A percentile compares a stretch with the other conserved stretches of the same genome.
Conservation (phyloP, 2,329 filamentous ascomycete species). For the Epichloe aotearoae region DNA sequence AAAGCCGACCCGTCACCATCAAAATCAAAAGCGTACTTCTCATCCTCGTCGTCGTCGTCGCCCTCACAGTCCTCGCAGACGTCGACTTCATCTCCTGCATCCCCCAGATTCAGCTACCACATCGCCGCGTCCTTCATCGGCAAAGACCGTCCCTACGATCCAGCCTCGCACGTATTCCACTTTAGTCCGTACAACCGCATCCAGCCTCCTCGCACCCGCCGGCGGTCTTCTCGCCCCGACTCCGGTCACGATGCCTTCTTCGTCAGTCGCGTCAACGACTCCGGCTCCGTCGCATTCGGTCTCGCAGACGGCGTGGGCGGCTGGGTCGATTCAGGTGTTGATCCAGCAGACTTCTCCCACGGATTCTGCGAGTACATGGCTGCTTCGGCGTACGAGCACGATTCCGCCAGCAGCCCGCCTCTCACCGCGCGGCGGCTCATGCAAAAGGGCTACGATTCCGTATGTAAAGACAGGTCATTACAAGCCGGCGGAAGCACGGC, state of each 20-base stretch:
- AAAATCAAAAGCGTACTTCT: not conserved
- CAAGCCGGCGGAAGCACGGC: slow-evolving; percentile 83
- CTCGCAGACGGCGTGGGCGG: slow-evolving; percentile 92
- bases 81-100: slow-evolving; percentile 12
- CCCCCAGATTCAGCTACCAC: slow-evolving; percentile 47
- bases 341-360: slow-evolving; percentile 91
- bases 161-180: slow-evolving; percentile 55
- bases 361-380: slow-evolving; percentile 91
- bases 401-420: slow-evolving; percentile 20
- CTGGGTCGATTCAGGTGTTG: slow-evolving; percentile 84
- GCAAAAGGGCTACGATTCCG: slow-evolving; percentile 70
- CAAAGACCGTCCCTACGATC: slow-evolving; percentile 56
- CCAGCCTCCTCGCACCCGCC: slow-evolving; percentile 29
- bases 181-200: slow-evolving; percentile 54
- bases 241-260: slow-evolving; percentile 97
- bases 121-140: slow-evolving; percentile 63
- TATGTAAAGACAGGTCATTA: slow-evolving; percentile 61
- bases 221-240: slow-evolving; percentile 42
- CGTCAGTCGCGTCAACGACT: slow-evolving; percentile 63
- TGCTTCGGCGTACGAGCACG: slow-evolving; percentile 50
- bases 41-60: slow-evolving; percentile 7
- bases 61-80: not conserved
- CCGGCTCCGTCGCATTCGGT: slow-evolving; percentile 64
- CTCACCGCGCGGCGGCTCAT: slow-evolving; percentile 58
- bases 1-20: not conserved